Base-by-base conservation (phyloP, 2,329 filamentous ascomycete genomes). In the Aspergillus hiratsukae region DNA sequence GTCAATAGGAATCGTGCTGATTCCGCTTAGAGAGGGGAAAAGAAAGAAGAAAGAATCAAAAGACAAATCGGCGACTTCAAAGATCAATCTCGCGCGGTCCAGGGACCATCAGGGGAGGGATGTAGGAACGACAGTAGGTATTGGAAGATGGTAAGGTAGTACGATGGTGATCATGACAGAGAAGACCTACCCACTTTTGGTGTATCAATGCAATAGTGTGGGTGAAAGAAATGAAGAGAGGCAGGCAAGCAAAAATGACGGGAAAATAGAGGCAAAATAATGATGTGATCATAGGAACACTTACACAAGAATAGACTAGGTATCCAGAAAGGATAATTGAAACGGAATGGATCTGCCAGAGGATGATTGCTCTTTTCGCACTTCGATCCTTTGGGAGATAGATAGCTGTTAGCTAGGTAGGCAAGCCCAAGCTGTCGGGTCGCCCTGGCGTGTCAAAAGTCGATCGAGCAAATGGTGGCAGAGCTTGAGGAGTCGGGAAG, bases 401-500 rank as follows among this genome's bases (percentile, higher is more conserved):
- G 28, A 23, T 48, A 58, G 57, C 48, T 37, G 31, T 37, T 37
- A 37, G 31, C 31, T 17, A 37, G 14, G 31, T 35, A 17, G 31
- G 31, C 54, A 59, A 59, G 61, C n/a, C 62, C 64, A 58, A 61
- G 58, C 59, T 63, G 64, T 61, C 61, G 63, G 62, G 63, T 62
- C 59, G 51, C 48, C 48, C 57, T 53, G 54, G 53, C 53, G 57
- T 50, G 41, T 45, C 19, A 58, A 56, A 37, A 48, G 54, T 53
- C 50, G 59, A 61, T 60, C 58, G 52, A 45, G 41, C 31, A 37
- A 58, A 56, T 48, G 49, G 48, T 55, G 48, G 43, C 31, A 48
- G 37, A 28, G 25, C 25, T 50, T 14, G n/a, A 29, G 49, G 23
- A 43, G 35, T n/a, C 45, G 41, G 40, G 25, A 29, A 46, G 8